Base-by-base conservation (phyloP, 2,329 filamentous ascomycete species). In the Venturia carpophila region DNA sequence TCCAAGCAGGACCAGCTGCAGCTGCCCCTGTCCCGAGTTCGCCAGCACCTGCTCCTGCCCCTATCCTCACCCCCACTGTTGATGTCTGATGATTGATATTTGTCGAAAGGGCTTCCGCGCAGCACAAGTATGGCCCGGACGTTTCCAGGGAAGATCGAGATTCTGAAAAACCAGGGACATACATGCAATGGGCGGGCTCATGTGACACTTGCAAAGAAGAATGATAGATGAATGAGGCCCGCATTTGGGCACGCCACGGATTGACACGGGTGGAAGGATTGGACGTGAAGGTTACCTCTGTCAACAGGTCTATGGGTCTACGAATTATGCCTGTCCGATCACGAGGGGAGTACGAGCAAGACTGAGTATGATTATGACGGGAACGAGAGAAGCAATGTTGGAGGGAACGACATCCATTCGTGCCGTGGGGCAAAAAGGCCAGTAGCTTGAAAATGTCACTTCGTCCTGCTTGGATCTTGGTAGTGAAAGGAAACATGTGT, bases 1-100 rank as follows among this genome's bases (percentile, higher is more conserved):
- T 47, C 21, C 47, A 21, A 30, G 60, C 30, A 42, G 39, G 34
- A 37, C 11, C 63, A 19, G 6, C 64, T n/a, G 56, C 56, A 42
- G 43, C 68, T 64, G 55, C 67, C 42, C 42, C 67, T 63, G 45
- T 67, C 24, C 15, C 66, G n/a, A 52, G 60, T 24, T 34, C 39
- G 42, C 60, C 39, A 19, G 60, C 52, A 27, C 47, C 47, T 30
- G 11, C 45, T 9, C 47, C 47, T 37, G 52, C 52, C 19, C 52
- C 52, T 34, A 37, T 5, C 27, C 52, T 17, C 17, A 21, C 52
- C 17, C 52, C 52, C n/a, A 19, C 17, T 58, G 52, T 37, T 58
- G 52, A 58, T 58, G 27, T 19, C 19, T 58, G 52, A 58, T 58
- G 30, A 21, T 27, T 37, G 30, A 58, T 15, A 37, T 27, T 10